These are phyloP conservation scores for Closterium sp. DNA, from an alignment of 139 green algal genomes.

Conservation along the genomic window DNA sequence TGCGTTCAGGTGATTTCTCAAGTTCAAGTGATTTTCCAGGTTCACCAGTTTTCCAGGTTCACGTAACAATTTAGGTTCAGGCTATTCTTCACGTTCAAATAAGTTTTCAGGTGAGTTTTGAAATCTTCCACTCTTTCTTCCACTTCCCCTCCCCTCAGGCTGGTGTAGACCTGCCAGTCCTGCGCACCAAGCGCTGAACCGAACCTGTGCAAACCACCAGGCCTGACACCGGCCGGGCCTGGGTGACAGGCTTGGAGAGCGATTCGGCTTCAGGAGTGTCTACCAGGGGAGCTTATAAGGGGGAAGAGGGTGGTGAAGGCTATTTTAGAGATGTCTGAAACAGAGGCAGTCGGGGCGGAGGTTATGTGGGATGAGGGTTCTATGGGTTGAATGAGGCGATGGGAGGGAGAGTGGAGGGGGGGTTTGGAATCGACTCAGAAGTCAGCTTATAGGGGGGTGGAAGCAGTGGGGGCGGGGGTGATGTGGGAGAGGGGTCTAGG, in stretches of 20 bases:
- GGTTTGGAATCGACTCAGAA: too few species aligned
- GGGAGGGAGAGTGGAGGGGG: background rate
- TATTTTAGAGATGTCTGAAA: background rate
- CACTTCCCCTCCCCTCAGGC: background rate
- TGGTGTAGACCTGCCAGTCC: slow-evolving; percentile 10
- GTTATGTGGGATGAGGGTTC: background rate
- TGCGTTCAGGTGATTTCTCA: background rate
- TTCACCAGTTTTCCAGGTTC: too few species aligned
- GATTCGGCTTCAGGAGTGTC: background rate
- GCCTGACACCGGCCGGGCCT: background rate
- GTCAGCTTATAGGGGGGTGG: too few species aligned
- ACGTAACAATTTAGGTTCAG: too few species aligned
- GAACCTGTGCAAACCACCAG: background rate
- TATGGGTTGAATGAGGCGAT: background rate
- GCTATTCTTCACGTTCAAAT: too few species aligned
- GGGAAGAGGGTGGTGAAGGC: background rate
- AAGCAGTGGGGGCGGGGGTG: too few species aligned
- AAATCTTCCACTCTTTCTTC: background rate
- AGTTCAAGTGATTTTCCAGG: too few species aligned
- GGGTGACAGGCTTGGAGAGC: background rate
- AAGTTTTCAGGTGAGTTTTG: background rate
- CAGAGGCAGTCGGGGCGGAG: background rate
- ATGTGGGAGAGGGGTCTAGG: too few species aligned
- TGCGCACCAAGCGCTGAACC: background rate
- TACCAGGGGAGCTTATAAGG: too few species aligned